Evolutionary conservation across 2,329 filamentous ascomycete genomes (phyloP).

Genomic region (Xylaria digitata): DNA sequence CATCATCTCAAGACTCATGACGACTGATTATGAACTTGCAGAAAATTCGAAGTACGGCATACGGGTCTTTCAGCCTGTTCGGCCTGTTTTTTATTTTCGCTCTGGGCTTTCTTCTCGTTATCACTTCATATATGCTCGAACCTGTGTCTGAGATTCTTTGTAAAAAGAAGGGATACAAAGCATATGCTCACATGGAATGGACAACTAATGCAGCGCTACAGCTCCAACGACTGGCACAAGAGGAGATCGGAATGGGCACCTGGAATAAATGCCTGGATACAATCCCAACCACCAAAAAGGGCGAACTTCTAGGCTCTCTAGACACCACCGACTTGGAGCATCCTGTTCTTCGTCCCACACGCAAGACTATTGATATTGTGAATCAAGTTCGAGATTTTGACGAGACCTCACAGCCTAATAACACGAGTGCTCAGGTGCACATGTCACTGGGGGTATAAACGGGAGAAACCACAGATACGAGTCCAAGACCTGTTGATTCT

Average conservation of each 20-base stretch:
- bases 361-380: too few relatives aligned
- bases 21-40: too few relatives aligned
- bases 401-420: too few relatives aligned
- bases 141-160: not conserved
- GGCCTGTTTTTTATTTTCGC: not conserved
- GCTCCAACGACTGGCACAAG: constrained; percentile 23
- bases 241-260: not conserved
- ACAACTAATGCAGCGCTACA: constrained; percentile 43
- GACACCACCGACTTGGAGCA: not conserved
- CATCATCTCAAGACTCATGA: too few relatives aligned
- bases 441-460: too few relatives aligned
- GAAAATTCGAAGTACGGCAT: too few relatives aligned
- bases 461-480: too few relatives aligned
- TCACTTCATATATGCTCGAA: not conserved
- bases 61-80: too few relatives aligned
- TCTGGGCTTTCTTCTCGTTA: not conserved
- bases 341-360: not conserved
- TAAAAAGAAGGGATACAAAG: not conserved
- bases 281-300: not conserved
- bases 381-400: too few relatives aligned
- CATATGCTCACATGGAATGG: constrained; percentile 45
- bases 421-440: too few relatives aligned
- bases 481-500: too few relatives aligned
- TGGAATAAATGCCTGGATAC: not conserved
- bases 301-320: not conserved